Percentiles rank a stretch among this genome's conserved stretches.
These are phyloP conservation scores for Beauveria sp. DNA, from an alignment of 2,329 filamentous ascomycete species.

Conservation along the genomic window DNA sequence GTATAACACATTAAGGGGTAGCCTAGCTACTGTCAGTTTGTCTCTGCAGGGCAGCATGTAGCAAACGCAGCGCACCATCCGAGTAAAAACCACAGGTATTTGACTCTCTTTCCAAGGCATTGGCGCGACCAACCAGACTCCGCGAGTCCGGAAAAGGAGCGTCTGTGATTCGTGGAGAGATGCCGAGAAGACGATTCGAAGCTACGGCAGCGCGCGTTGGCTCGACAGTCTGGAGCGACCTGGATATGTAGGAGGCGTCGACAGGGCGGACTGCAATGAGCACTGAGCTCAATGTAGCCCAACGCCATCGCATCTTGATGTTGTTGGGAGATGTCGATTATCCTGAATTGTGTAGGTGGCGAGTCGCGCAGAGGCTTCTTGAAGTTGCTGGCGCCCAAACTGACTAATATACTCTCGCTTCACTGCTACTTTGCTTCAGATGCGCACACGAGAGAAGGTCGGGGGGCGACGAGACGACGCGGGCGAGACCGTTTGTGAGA, in stretches of 20 bases:
- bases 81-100: constrained; percentile 7
- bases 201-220: background rate
- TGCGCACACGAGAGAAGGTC: background rate
- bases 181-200: background rate
- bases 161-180: constrained; percentile 5
- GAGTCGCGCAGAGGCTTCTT: background rate
- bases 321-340: background rate
- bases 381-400: no score
- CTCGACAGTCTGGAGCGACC: background rate
- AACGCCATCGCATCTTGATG: background rate
- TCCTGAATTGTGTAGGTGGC: background rate
- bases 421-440: background rate
- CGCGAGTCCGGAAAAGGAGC: background rate
- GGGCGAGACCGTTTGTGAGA: background rate
- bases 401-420: background rate
- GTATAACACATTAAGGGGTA: background rate
- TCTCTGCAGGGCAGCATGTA: background rate
- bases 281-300: background rate
- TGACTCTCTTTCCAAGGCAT: background rate
- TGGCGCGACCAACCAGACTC: background rate
- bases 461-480: background rate
- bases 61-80: background rate
- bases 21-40: background rate
- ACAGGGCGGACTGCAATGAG: background rate
- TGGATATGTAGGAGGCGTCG: background rate